Conservation (phyloP, 768 basidiomycete species). For the Rhodotorula diobovata region DNA sequence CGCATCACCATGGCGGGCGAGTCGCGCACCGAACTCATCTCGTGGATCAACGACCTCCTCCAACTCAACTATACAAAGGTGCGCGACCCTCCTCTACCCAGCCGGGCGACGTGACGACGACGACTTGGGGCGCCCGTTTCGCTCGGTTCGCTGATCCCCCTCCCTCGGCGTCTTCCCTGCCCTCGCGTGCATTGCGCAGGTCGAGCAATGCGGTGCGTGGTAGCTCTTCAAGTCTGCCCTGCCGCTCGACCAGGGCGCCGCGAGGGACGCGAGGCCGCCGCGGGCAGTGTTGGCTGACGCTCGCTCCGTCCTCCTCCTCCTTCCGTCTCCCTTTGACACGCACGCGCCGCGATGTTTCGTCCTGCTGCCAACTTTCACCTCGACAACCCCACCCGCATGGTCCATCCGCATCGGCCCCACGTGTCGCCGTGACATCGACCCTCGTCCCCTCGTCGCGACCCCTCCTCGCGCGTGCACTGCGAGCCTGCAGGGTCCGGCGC, state of each 20-base stretch:
- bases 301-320: background rate
- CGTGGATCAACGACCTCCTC: constrained; percentile 91
- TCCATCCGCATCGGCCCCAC: too few relatives aligned
- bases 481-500: constrained; percentile 62
- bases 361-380: too few relatives aligned
- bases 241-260: background rate
- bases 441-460: background rate
- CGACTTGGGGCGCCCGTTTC: background rate
- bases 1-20: constrained; percentile 24
- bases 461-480: background rate
- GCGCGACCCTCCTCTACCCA: constrained; percentile 55
- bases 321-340: too few relatives aligned
- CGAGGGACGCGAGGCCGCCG: background rate
- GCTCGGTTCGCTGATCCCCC: background rate
- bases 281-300: constrained; percentile 1
- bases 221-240: too few relatives aligned
- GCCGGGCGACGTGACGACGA: background rate
- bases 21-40: constrained; percentile 66
- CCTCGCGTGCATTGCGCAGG: background rate
- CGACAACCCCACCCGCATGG: too few relatives aligned
- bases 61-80: constrained; percentile 86
- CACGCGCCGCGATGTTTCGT: too few relatives aligned
- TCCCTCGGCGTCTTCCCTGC: background rate
- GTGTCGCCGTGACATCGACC: background rate
- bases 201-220: constrained; percentile 37